Percentiles rank a stretch among this genome's conserved stretches.
Evolutionary conservation across 2,329 filamentous ascomycete genomes (phyloP).

Genomic region (Colletotrichum caudatum): DNA sequence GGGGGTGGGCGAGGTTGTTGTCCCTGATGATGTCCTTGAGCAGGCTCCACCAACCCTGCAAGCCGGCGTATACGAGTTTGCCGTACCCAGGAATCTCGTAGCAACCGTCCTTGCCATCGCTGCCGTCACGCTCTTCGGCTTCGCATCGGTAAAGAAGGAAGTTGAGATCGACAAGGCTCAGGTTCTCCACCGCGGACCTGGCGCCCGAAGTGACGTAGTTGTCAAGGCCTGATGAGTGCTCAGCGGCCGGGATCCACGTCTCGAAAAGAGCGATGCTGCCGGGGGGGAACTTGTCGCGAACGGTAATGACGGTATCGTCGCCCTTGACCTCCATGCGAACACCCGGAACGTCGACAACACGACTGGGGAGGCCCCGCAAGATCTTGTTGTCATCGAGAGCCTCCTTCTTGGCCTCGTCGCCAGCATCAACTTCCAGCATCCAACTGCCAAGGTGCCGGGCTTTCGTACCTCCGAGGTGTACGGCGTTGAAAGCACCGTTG

Average conservation of each 20-base stretch:
- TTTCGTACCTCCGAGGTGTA: slow-evolving; percentile 85
- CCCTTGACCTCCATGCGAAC: slow-evolving; percentile 78
- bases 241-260: slow-evolving; percentile 91
- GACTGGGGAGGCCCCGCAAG: slow-evolving; percentile 86
- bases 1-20: slow-evolving; percentile 91
- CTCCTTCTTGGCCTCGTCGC: slow-evolving; percentile 73
- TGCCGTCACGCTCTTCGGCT: slow-evolving; percentile 85
- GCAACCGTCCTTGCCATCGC: slow-evolving; percentile 83
- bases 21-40: slow-evolving; percentile 85
- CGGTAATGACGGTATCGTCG: slow-evolving; percentile 81
- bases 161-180: slow-evolving; percentile 87
- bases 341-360: slow-evolving; percentile 79
- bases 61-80: slow-evolving; percentile 89
- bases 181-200: slow-evolving; percentile 79
- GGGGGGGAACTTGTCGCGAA: slow-evolving; percentile 87
- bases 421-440: slow-evolving; percentile 90
- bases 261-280: slow-evolving; percentile 96
- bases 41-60: slow-evolving; percentile 99
- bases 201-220: slow-evolving; percentile 87
- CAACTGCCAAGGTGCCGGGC: slow-evolving; percentile 90
- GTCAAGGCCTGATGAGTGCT: slow-evolving; percentile 86
- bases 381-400: slow-evolving; percentile 76
- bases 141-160: slow-evolving; percentile 92
- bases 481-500: slow-evolving; percentile 82
- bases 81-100: slow-evolving; percentile 90